Evolutionary conservation across 495 filamentous ascomycete genomes (phyloP).

Genomic region (Aspergillus wentii): DNA sequence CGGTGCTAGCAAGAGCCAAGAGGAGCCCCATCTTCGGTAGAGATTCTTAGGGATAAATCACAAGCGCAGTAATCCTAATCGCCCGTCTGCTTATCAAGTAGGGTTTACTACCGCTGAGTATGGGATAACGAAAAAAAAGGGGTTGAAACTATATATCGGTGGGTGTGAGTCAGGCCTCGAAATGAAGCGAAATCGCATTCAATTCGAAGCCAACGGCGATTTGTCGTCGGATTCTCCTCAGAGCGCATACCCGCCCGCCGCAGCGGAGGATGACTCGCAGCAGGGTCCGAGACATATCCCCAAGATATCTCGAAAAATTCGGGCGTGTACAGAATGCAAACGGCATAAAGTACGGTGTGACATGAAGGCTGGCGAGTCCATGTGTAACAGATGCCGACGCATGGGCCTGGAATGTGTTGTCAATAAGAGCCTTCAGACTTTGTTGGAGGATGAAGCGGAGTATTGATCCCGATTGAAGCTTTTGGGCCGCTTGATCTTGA

Average conservation of each 20-base stretch:
- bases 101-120: no score
- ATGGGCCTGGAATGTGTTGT: constrained; percentile 49
- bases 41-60: no score
- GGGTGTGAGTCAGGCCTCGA: constrained; percentile 11
- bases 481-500: no score
- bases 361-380: constrained; percentile 41
- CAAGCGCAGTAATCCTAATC: no score
- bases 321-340: constrained; percentile 51
- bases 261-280: constrained; percentile 28
- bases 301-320: constrained; percentile 52
- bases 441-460: constrained; percentile 48
- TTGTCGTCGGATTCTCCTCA: constrained; percentile 34
- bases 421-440: constrained; percentile 52
- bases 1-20: no score
- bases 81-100: no score
- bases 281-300: constrained; percentile 32
- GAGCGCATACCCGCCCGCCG: constrained; percentile 14
- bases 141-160: no score
- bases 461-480: constrained; percentile 19
- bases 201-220: constrained; percentile 41
- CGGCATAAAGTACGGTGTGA: constrained; percentile 51
- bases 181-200: constrained; percentile 45
- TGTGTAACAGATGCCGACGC: constrained; percentile 45
- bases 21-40: no score
- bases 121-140: no score